Conservation (phyloP, 257 asterid genomes). For the Osmanthus fragrans region DNA sequence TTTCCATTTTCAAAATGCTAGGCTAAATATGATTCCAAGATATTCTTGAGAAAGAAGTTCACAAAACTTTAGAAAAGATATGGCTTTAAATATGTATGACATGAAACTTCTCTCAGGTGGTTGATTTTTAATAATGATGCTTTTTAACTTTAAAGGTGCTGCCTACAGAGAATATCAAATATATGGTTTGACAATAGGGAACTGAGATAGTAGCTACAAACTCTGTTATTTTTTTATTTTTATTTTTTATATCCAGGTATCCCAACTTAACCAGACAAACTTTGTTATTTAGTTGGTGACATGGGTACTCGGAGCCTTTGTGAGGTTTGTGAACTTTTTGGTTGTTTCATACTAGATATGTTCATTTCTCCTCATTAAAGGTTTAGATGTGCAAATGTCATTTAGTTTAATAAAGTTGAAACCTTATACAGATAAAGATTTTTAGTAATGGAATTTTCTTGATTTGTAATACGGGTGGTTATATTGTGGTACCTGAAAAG, state of each 20-base stretch:
- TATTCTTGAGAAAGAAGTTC: background rate
- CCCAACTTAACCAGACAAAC: no score
- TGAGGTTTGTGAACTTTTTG: background rate
- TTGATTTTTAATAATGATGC: background rate
- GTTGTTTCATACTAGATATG: background rate
- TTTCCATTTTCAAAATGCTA: background rate
- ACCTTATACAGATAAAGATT: background rate
- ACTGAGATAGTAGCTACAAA: no score
- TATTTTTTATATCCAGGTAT: no score
- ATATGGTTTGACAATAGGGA: no score
- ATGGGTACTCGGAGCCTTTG: background rate
- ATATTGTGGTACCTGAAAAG: constrained; percentile 68
- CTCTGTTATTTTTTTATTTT: no score
- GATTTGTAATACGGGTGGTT: constrained; percentile 56
- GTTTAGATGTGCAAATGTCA: background rate
- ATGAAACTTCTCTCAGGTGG: background rate
- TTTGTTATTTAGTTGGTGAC: background rate
- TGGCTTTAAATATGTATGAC: background rate
- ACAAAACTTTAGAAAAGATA: background rate
- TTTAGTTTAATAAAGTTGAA: background rate
- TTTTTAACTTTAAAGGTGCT: background rate
- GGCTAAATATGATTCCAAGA: background rate
- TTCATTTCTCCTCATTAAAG: background rate
- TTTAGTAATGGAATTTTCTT: background rate
- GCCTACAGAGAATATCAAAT: background rate